Percentiles rank a stretch among this genome's conserved stretches.
Evolutionary conservation across 148 eudicot genomes (phyloP).

Genomic region (Diospyros kaki): DNA sequence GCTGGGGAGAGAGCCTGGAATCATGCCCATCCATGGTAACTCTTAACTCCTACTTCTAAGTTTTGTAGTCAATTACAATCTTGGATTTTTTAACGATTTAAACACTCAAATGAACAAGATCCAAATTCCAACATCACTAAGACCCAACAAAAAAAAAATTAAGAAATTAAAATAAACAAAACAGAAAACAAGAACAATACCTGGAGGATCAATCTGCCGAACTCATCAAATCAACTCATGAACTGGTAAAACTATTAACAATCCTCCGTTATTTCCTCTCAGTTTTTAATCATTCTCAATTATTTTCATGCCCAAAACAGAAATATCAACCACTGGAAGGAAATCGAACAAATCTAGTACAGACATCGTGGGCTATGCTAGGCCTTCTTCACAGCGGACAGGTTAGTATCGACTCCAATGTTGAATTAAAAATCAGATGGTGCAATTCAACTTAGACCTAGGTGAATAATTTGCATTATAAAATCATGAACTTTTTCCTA

Average conservation of each 20-base stretch:
- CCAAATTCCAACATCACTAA: too few species aligned
- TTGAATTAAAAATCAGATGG: background rate
- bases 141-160: too few species aligned
- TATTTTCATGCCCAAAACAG: conserved; percentile 15
- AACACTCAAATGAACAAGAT: too few species aligned
- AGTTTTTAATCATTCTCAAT: background rate
- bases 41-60: background rate
- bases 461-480: background rate
- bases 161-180: background rate
- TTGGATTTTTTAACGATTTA: background rate
- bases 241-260: background rate
- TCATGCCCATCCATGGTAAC: conserved; percentile 41
- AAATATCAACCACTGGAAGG: conserved; percentile 36
- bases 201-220: too few species aligned
- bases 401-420: conserved; percentile 17
- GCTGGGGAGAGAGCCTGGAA: conserved; percentile 48
- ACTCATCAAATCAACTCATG: too few species aligned
- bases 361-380: conserved; percentile 50
- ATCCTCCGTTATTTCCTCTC: background rate
- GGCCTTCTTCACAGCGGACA: conserved; percentile 39
- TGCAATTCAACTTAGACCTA: background rate
- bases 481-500: background rate
- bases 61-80: background rate
- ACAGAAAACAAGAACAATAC: background rate
- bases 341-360: conserved; percentile 36